Evolutionary conservation across 176 grass and related monocot species (phyloP).

Genomic region (Oryza australiensis): DNA sequence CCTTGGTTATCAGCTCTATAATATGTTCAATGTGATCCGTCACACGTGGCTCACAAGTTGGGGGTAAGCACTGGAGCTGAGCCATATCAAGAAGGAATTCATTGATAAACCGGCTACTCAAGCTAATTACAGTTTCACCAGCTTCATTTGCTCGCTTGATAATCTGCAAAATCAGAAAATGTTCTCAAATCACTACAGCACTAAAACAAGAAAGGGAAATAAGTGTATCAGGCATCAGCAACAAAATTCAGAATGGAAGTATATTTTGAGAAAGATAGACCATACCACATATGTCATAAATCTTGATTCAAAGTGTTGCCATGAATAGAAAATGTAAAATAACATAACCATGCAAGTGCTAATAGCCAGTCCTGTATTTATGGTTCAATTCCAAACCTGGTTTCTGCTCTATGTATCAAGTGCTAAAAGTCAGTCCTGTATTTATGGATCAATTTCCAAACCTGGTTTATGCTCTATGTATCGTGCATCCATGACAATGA

Average conservation of each 20-base stretch:
- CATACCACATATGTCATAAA: not conserved
- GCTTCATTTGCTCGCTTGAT: constrained; percentile 81
- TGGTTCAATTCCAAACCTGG: constrained; percentile 1
- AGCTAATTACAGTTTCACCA: constrained; percentile 62
- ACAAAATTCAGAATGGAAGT: not conserved
- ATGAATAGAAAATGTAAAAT: constrained; percentile 2
- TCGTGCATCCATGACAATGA: not conserved
- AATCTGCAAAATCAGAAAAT: constrained; percentile 61
- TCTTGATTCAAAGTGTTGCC: not conserved
- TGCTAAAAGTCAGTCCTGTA: not conserved
- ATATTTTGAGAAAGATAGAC: not conserved
- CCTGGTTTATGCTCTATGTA: not conserved
- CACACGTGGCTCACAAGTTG: constrained; percentile 73
- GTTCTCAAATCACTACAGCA: constrained; percentile 9
- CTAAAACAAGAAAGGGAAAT: constrained; percentile 21
- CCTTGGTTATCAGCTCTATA: constrained; percentile 81
- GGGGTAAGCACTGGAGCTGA: constrained; percentile 75
- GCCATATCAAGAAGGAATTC: constrained; percentile 79
- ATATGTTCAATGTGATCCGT: constrained; percentile 88
- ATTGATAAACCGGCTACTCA: constrained; percentile 67
- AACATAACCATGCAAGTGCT: not conserved
- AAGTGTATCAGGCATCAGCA: not conserved
- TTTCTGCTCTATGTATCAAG: not conserved
- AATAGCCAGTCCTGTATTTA: not conserved
- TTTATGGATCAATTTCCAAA: not conserved